These are phyloP conservation scores for Malbranchea cinnamomea DNA, from an alignment of 2,329 filamentous ascomycete genomes.

Conservation along the genomic window DNA sequence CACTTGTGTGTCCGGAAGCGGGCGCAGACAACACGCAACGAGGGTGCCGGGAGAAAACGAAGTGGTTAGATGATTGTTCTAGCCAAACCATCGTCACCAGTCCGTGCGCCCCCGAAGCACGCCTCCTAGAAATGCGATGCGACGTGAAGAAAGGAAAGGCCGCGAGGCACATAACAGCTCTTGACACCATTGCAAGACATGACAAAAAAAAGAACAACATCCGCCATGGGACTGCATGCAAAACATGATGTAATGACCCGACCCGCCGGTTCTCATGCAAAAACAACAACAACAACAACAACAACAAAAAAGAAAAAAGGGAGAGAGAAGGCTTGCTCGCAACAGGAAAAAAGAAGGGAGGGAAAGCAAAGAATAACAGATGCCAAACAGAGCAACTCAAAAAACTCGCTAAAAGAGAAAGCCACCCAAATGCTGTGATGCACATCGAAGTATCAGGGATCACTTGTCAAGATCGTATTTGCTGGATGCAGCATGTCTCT, in stretches of 20 bases:
- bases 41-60: too few species aligned
- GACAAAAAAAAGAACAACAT: slow-evolving; percentile 18
- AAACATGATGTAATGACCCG: slow-evolving; percentile 30
- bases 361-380: slow-evolving; percentile 27
- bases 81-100: slow-evolving; percentile 12
- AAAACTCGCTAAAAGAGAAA: slow-evolving; percentile 25
- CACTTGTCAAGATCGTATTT: slow-evolving; percentile 8
- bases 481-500: slow-evolving; percentile 29
- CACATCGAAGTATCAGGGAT: slow-evolving; percentile 20
- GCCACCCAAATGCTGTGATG: slow-evolving; percentile 24
- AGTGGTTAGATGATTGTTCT: slow-evolving; percentile 9
- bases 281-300: slow-evolving; percentile 14
- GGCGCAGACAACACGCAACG: slow-evolving; percentile 27
- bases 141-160: slow-evolving; percentile 22
- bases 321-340: slow-evolving; percentile 33
- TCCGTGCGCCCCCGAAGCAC: slow-evolving; percentile 4
- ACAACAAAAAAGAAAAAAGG: slow-evolving; percentile 22
- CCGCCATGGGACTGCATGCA: slow-evolving; percentile 19
- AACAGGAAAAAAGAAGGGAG: slow-evolving; percentile 27
- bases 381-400: slow-evolving; percentile 25
- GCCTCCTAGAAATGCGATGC: slow-evolving; percentile 16
- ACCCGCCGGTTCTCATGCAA: slow-evolving; percentile 34
- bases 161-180: slow-evolving; percentile 35
- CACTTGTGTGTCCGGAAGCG: slow-evolving; percentile 23
- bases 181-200: slow-evolving; percentile 31